These are phyloP conservation scores for Pelargonium citronellum DNA, from an alignment of 441 rosid species.

Conservation along the genomic window DNA sequence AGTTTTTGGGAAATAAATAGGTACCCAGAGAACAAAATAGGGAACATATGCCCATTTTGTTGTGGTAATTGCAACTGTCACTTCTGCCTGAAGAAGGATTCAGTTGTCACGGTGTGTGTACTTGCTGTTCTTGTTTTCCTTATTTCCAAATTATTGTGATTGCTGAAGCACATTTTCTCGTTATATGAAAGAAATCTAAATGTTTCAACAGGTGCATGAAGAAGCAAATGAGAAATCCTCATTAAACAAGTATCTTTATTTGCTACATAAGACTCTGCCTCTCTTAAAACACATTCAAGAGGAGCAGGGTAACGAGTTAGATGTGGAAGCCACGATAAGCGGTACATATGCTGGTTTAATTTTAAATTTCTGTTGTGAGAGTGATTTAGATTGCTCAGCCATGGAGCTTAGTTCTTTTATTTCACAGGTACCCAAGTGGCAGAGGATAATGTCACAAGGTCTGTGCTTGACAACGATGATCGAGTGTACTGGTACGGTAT, in stretches of 20 bases:
- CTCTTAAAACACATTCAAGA: slow-evolving; percentile 39
- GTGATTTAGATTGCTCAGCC: slow-evolving; percentile 15
- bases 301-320: slow-evolving; percentile 44
- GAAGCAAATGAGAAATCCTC: slow-evolving; percentile 27
- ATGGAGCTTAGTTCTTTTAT: slow-evolving; percentile 17
- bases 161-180: slow-evolving; percentile 3
- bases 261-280: slow-evolving; percentile 40
- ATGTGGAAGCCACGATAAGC: slow-evolving; percentile 30
- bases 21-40: slow-evolving; percentile 34
- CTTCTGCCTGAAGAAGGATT: slow-evolving; percentile 36
- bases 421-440: slow-evolving; percentile 33
- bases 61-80: slow-evolving; percentile 40
- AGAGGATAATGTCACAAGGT: slow-evolving; percentile 29
- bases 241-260: slow-evolving; percentile 37
- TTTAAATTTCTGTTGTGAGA: neutral
- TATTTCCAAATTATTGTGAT: neutral
- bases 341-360: slow-evolving; percentile 28
- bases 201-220: slow-evolving; percentile 29
- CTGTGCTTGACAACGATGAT: slow-evolving; percentile 44
- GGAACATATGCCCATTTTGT: slow-evolving; percentile 36
- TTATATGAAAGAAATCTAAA: neutral
- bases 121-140: too few relatives aligned
- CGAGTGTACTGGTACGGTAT: slow-evolving; percentile 44
- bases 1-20: slow-evolving; percentile 12
- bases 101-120: slow-evolving; percentile 26